Evolutionary conservation across 805 yeast genomes (phyloP).

Genomic region (Starmera caribaea): DNA sequence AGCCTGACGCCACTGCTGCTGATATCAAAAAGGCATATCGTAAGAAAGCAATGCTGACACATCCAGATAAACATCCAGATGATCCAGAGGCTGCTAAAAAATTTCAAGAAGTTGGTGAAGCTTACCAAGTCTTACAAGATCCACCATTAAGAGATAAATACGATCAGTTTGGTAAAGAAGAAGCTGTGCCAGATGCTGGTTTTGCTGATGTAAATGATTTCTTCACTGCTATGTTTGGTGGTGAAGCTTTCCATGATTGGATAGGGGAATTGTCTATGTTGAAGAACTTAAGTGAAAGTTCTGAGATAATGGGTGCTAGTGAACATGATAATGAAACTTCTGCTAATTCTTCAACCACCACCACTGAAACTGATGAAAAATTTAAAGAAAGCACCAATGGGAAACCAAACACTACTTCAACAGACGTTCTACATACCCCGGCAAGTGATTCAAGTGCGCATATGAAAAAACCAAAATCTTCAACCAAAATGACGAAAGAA

Average conservation of each 20-base stretch:
- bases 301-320: conserved; percentile 33
- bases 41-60: conserved; percentile 78
- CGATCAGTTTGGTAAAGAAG: conserved; percentile 78
- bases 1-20: conserved; percentile 57
- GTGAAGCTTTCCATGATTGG: conserved; percentile 70
- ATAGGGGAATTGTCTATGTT: conserved; percentile 69
- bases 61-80: conserved; percentile 95
- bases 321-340: conserved; percentile 21
- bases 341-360: conserved; percentile 15
- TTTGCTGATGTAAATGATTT: conserved; percentile 83
- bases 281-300: conserved; percentile 49
- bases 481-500: conserved; percentile 22
- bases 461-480: conserved; percentile 16
- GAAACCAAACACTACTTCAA: neutral
- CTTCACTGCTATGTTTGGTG: conserved; percentile 77
- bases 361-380: conserved; percentile 10
- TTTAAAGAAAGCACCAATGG: neutral
- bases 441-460: conserved; percentile 16
- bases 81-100: conserved; percentile 83
- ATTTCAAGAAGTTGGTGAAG: conserved; percentile 67
- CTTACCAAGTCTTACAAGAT: conserved; percentile 77
- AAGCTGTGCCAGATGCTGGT: conserved; percentile 59
- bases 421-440: conserved; percentile 23
- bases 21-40: conserved; percentile 94
- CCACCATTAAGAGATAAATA: conserved; percentile 57